Base-by-base conservation (phyloP, 495 filamentous ascomycete species). In the Collariella sp. region DNA sequence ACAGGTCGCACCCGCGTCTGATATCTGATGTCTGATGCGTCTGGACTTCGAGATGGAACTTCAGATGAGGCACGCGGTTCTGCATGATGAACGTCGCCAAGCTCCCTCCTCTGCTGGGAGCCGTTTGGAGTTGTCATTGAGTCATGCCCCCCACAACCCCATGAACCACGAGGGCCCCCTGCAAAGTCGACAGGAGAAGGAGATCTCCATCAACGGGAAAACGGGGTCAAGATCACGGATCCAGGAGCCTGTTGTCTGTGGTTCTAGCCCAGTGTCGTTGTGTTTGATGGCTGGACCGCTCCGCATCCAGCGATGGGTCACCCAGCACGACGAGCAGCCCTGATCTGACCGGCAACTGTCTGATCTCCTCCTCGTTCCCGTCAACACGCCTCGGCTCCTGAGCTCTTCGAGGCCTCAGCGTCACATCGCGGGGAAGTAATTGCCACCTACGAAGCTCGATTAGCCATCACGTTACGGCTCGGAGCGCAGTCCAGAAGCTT, bases 361-460 rank as follows among this genome's bases (percentile, higher is more conserved):
- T 62, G 60, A 62, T 62, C 53, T 56, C 26, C n/a, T 16, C 55
- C 24, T 50, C 56, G 38, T 44, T 62, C 54, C 60, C 56, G 60
- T 50, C 55, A 54, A 53, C 54, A 56, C 41, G 22, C 53, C 60
- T 50, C 36, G 53, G 51, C 41, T 55, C 47, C 35, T 36, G 16
- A 22, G 18, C 15, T 33, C 41, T 50, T 39, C 40, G 39, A 41
- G 52, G 41, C 52, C 33, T 33, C 9, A 10, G 19, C 26, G 34
- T 33, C 19, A n/a, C 35, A 46, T 23, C 36, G 16, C 12, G 22
- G 15, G 19, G 26, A 7, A 4, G 3, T 31, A 36, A 47, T 35
- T 19, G 15, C 22, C 11, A 12, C 33, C 38, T 22, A 20, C 13
- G 29, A 10, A 53, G 41, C 35, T 31, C n/a, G 22, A 11, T 5